phyloP scores from a whole-genome alignment of 805 yeast species.

The Hanseniaspora pseudoguilliermondii region DNA sequence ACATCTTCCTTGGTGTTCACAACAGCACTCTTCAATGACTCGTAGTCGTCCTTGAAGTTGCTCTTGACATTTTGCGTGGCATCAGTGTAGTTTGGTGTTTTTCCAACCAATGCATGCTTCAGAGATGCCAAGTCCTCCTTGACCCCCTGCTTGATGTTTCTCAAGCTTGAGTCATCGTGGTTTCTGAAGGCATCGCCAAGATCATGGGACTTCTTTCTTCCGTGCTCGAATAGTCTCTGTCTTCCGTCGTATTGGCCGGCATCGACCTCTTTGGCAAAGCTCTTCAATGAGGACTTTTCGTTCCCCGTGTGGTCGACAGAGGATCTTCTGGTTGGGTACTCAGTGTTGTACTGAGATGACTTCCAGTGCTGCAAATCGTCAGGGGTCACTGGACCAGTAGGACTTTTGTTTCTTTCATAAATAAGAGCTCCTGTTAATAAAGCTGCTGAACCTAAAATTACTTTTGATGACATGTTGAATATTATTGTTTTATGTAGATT shows the following conservation, averaged over 20 bases:
- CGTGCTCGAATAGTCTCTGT: background rate
- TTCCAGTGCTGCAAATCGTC: constrained; percentile 5
- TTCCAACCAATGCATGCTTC: constrained; percentile 15
- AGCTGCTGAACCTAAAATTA: constrained; percentile 22
- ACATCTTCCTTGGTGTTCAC: constrained; percentile 11
- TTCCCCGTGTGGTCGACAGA: background rate
- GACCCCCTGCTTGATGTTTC: constrained; percentile 17
- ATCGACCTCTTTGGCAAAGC: constrained; percentile 1
- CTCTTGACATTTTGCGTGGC: constrained; percentile 9
- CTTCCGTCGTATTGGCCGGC: constrained; percentile 6
- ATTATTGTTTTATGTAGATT: background rate
- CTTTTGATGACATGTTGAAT: constrained; percentile 18
- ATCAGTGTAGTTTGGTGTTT: background rate
- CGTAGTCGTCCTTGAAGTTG: constrained; percentile 15
- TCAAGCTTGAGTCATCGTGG: background rate
- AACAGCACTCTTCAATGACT: constrained; percentile 16
- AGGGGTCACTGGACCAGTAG: constrained; percentile 13
- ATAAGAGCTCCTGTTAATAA: constrained; percentile 22
- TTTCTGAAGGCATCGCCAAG: background rate
- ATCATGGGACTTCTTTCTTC: background rate
- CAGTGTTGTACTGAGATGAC: background rate
- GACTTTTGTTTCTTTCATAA: constrained; percentile 19
- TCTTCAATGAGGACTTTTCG: background rate
- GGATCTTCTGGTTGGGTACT: background rate
- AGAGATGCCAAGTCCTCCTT: constrained; percentile 16